Percentiles rank a stretch among this genome's conserved stretches.
phyloP scores from a whole-genome alignment of 441 rosid species.

The Manihot esculenta region DNA sequence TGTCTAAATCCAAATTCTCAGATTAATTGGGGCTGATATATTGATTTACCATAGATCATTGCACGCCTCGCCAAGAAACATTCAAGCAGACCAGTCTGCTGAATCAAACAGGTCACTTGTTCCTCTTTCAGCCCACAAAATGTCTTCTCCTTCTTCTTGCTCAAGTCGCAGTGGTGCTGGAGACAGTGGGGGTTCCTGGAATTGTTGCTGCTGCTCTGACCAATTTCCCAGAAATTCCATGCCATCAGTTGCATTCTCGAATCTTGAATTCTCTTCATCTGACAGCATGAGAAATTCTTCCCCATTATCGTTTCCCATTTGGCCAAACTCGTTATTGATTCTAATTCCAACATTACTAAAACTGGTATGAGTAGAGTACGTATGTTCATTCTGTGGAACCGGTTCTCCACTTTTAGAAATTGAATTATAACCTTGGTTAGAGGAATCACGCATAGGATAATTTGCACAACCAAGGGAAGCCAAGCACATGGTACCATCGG shows the following conservation, averaged over 20 bases:
- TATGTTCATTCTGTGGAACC: conserved; percentile 7
- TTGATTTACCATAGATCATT: conserved; percentile 17
- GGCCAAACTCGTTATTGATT: not conserved
- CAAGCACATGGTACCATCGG: conserved; percentile 1
- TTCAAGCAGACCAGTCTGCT: not conserved
- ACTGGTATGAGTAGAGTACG: not conserved
- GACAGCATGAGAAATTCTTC: conserved; percentile 15
- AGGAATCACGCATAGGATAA: conserved; percentile 4
- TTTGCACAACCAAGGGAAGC: conserved; percentile 13
- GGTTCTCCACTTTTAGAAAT: conserved; percentile 2
- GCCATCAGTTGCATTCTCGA: conserved; percentile 2
- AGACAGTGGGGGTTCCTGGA: conserved; percentile 7
- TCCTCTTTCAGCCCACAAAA: conserved; percentile 1
- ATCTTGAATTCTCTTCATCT: conserved; percentile 17
- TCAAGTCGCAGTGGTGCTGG: conserved; percentile 4
- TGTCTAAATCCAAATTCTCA: not conserved
- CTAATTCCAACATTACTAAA: conserved; percentile 8
- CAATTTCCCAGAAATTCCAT: not conserved
- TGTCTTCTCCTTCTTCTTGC: conserved; percentile 9
- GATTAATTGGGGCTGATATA: too few species aligned
- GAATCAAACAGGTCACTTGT: conserved; percentile 4
- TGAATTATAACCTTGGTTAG: conserved; percentile 11
- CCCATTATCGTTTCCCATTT: conserved; percentile 6
- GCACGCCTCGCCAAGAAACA: not conserved
- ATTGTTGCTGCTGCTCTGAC: conserved; percentile 7